phyloP scores from a whole-genome alignment of 139 green algal genomes.

The Pseudopediastrum boryanum region DNA sequence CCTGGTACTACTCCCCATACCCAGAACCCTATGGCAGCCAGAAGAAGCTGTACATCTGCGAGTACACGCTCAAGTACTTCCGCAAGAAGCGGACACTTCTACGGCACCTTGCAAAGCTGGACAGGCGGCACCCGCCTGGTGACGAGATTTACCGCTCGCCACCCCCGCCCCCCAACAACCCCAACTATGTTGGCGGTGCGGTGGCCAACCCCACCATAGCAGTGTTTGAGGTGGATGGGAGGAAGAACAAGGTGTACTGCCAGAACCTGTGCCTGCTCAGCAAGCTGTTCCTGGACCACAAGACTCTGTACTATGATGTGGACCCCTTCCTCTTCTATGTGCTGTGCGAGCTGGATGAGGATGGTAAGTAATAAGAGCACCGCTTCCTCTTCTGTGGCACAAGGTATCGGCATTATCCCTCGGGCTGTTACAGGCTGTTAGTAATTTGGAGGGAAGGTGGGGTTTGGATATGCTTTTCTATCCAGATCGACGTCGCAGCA shows the following conservation, averaged over 20 bases:
- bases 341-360: slow-evolving; percentile 93
- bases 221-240: slow-evolving; percentile 81
- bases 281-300: slow-evolving; percentile 99
- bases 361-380: too few species aligned
- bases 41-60: slow-evolving; percentile 91
- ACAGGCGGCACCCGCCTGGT: slow-evolving; percentile 88
- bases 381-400: too few species aligned
- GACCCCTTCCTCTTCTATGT: slow-evolving; percentile 99
- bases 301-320: slow-evolving; percentile 99
- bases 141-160: slow-evolving; percentile 89
- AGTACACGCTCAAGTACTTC: slow-evolving; percentile 92
- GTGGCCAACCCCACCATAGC: slow-evolving; percentile 75
- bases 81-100: slow-evolving; percentile 86
- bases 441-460: too few species aligned
- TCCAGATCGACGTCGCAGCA: too few species aligned
- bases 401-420: too few species aligned
- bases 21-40: slow-evolving; percentile 93
- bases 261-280: slow-evolving; percentile 98
- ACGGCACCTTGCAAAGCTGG: slow-evolving; percentile 91
- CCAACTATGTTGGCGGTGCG: slow-evolving; percentile 42
- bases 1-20: slow-evolving; percentile 98
- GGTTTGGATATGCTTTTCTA: too few species aligned
- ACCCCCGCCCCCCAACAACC: slow-evolving; percentile 55
- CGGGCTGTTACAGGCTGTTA: too few species aligned
- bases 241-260: slow-evolving; percentile 82